Conservation (phyloP, 2,329 filamentous ascomycete species). For the Dactylellina cionopaga region DNA sequence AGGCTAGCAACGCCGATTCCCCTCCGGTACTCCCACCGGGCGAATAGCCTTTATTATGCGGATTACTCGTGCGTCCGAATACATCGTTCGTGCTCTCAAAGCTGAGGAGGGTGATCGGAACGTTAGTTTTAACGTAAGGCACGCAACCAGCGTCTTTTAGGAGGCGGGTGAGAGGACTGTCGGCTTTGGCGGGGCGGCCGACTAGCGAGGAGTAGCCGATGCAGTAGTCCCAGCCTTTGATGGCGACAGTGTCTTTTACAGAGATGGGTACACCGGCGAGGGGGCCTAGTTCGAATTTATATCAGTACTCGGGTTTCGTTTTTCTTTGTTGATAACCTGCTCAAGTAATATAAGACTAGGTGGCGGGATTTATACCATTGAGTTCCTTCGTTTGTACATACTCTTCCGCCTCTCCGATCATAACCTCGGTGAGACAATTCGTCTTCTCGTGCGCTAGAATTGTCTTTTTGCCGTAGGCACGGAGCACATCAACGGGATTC, state of each 20-base stretch:
- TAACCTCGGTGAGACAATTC: conserved; percentile 88
- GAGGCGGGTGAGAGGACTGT: conserved; percentile 78
- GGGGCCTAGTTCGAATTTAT: conserved; percentile 72
- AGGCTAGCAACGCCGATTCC: conserved; percentile 82
- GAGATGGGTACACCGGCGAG: conserved; percentile 87
- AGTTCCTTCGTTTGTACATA: conserved; percentile 68
- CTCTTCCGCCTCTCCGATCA: conserved; percentile 79
- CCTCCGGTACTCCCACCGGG: conserved; percentile 90
- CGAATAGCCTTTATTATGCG: conserved; percentile 83
- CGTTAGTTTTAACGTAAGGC: conserved; percentile 91
- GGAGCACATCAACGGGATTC: conserved; percentile 77
- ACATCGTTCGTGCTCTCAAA: conserved; percentile 83
- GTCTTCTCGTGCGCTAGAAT: conserved; percentile 84
- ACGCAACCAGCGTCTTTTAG: conserved; percentile 88
- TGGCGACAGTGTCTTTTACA: conserved; percentile 81
- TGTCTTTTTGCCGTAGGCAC: conserved; percentile 85
- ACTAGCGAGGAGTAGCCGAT: conserved; percentile 81
- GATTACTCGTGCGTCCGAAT: conserved; percentile 85
- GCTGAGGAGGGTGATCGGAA: conserved; percentile 84
- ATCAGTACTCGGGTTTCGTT: too few relatives aligned
- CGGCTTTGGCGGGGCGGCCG: conserved; percentile 69
- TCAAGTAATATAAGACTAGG: neutral
- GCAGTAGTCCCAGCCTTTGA: conserved; percentile 82
- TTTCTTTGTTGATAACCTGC: too few relatives aligned
- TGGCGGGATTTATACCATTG: conserved; percentile 63